Base-by-base conservation (phyloP, 1,139 yeast genomes). In the Geotrichum aggregatum region DNA sequence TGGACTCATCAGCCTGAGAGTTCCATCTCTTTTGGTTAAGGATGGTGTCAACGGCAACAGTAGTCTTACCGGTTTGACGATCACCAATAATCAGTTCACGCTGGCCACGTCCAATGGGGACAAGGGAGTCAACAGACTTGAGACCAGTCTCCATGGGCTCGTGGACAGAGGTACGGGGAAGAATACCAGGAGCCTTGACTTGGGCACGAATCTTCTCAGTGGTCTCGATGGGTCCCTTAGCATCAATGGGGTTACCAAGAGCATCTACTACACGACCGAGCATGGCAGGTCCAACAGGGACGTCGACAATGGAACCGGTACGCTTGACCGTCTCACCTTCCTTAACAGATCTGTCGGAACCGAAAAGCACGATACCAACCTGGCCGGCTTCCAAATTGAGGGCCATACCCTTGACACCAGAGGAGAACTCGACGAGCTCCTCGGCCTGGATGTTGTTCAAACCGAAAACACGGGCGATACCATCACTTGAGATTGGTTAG, bases 331-430 rank as follows among this genome's bases (percentile, higher is more conserved):
- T 84, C 78, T 94, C 97, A 79, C 98, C 98, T 80, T 94, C 98
- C 81, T 89, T 91, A 76, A 94, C 98, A 66, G 84, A 82, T 76
- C 96, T 84, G 77, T 94, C 99, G 64, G 98, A 91, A 80, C 98
- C 98, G 82, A 94, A 94, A 78, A 94, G 82, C 79, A 94, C 99
- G 73, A 92, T 83, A 87, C 99, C 99, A 76, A 94, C 98, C 80
- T 92, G 98, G 76, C 95, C 97, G 68, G 98, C 96, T 79, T 94
- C 98, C 84, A 94, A 87, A 85, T 94, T 94, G 75, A 94, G 83
- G 71, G 98, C 98, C 99, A 94, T 94, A 86, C 98, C 99, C 80
- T 91, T 89, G 70, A 92, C 98, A 82, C 99, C 98, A 58, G 98
- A 89, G 59, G 97, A 81, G 81, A 94, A 94, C 79, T 94, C 98